These are phyloP conservation scores for Pugionium cornutum DNA, from an alignment of 345 rosid species.

Conservation along the genomic window DNA sequence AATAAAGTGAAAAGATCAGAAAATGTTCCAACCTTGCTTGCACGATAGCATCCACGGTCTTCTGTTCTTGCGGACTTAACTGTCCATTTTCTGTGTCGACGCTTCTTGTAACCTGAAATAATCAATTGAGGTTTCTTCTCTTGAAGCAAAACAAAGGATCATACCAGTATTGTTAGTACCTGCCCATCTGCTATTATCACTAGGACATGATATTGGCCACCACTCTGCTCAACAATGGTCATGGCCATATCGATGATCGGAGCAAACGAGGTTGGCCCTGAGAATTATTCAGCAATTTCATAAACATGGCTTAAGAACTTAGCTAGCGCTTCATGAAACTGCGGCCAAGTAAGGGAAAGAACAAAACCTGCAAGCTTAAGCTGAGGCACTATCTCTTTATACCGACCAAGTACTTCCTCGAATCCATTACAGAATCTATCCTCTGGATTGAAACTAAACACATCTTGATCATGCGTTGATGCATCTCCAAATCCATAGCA, in stretches of 20 bases:
- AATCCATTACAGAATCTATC: conserved; percentile 83
- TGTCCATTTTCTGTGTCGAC: conserved; percentile 69
- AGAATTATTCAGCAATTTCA: conserved; percentile 2
- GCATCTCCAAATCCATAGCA: conserved; percentile 99
- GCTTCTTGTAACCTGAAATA: conserved; percentile 84
- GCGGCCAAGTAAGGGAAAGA: conserved; percentile 9
- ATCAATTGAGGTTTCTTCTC: conserved; percentile 16
- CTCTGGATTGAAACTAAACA: conserved; percentile 74
- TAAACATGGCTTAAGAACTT: conserved; percentile 11
- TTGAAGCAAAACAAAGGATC: conserved; percentile 4
- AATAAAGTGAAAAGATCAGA: conserved; percentile 13
- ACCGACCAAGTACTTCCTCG: conserved; percentile 79
- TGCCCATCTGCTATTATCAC: conserved; percentile 97
- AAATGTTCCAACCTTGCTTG: conserved; percentile 66
- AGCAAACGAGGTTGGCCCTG: conserved; percentile 99
- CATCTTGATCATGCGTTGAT: conserved; percentile 93
- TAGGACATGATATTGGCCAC: conserved; percentile 93
- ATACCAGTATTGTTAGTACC: conserved; percentile 47
- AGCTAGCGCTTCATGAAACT: not conserved
- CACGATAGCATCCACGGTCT: conserved; percentile 90
- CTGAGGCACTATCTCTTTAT: conserved; percentile 78
- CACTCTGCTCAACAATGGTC: conserved; percentile 85
- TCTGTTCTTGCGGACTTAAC: conserved; percentile 90
- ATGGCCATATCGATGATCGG: conserved; percentile 92
- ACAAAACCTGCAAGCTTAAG: conserved; percentile 78